Percentiles rank a stretch among this genome's conserved stretches.
phyloP scores from a whole-genome alignment of 2,329 filamentous ascomycete genomes.

The Pleurostoma richardsiae region DNA sequence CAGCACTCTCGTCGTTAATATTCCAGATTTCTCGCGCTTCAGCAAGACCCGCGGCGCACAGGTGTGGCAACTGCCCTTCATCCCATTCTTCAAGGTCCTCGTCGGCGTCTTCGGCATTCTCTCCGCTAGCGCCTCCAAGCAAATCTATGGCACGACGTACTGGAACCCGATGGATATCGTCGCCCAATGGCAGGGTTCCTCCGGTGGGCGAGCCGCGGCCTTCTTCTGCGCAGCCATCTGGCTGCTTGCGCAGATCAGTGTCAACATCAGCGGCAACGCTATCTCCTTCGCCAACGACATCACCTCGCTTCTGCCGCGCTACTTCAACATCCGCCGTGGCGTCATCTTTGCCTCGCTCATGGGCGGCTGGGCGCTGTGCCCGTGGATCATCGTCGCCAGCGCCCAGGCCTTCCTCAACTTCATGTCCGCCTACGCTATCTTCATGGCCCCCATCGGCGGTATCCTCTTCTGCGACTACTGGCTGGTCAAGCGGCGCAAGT shows the following conservation, averaged over 20 bases:
- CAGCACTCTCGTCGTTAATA: slow-evolving; percentile 40
- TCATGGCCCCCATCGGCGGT: slow-evolving; percentile 5
- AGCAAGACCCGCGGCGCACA: slow-evolving; percentile 1
- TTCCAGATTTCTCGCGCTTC: slow-evolving; percentile 47
- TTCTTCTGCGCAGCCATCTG: slow-evolving; percentile 21
- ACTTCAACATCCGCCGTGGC: slow-evolving; percentile 45
- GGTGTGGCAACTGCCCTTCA: slow-evolving; percentile 3
- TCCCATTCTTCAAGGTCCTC: slow-evolving; percentile 2
- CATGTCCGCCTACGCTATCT: slow-evolving; percentile 1
- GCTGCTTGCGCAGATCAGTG: slow-evolving; percentile 39
- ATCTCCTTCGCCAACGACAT: slow-evolving; percentile 49
- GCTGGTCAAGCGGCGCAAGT: slow-evolving; percentile 3
- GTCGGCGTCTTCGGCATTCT: slow-evolving; percentile 43
- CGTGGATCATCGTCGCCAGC: not conserved
- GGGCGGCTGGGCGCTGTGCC: not conserved
- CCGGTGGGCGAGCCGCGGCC: slow-evolving; percentile 19
- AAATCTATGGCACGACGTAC: slow-evolving; percentile 14
- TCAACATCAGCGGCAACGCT: slow-evolving; percentile 46
- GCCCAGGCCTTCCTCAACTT: not conserved
- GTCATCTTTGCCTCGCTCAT: slow-evolving; percentile 27
- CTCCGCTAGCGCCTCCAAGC: slow-evolving; percentile 27
- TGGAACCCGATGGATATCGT: slow-evolving; percentile 24
- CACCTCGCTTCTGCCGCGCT: slow-evolving; percentile 43
- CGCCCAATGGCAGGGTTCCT: slow-evolving; percentile 14
- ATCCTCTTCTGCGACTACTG: slow-evolving; percentile 9